Percentiles rank a stretch among this genome's conserved stretches.
These are phyloP conservation scores for Chlamydomonas schloesseri DNA, from an alignment of 139 green algal genomes.

Conservation along the genomic window DNA sequence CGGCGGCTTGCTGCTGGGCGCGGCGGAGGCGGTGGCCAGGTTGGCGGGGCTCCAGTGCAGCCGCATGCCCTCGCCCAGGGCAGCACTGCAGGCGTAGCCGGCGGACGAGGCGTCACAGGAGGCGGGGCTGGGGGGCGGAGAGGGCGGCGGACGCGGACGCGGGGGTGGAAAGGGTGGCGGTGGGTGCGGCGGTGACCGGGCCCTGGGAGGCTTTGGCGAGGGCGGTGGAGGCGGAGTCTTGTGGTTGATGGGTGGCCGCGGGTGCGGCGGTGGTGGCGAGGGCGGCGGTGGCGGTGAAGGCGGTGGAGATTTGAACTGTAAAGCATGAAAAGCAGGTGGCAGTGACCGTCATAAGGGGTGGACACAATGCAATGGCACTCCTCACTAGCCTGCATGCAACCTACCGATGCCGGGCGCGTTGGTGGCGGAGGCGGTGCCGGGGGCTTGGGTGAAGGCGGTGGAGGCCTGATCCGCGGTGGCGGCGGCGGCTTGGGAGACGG, in stretches of 20 bases:
- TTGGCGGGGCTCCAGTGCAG: constrained; percentile 8
- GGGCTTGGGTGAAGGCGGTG: background rate
- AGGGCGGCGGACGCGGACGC: background rate
- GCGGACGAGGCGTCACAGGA: background rate
- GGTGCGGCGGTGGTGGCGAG: background rate
- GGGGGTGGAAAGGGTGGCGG: background rate
- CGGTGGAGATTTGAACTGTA: background rate
- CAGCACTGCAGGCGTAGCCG: background rate
- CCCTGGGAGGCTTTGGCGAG: background rate
- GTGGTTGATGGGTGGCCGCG: background rate
- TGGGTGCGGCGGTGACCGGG: background rate
- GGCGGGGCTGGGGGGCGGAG: background rate
- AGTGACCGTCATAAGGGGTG: too few relatives aligned
- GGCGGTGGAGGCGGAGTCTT: background rate
- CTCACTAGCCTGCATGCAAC: too few relatives aligned
- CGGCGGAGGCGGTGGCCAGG: background rate
- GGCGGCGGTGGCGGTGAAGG: background rate
- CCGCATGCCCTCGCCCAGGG: background rate
- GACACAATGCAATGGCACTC: too few relatives aligned
- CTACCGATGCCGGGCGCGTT: background rate
- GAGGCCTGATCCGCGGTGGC: background rate
- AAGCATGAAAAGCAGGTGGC: background rate
- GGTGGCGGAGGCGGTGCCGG: background rate
- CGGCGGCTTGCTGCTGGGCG: too few relatives aligned
- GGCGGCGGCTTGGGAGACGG: background rate